Percentiles rank a stretch among this genome's conserved stretches.
Conservation (phyloP, 495 filamentous ascomycete species). For the Saxophila tyrrhenica region DNA sequence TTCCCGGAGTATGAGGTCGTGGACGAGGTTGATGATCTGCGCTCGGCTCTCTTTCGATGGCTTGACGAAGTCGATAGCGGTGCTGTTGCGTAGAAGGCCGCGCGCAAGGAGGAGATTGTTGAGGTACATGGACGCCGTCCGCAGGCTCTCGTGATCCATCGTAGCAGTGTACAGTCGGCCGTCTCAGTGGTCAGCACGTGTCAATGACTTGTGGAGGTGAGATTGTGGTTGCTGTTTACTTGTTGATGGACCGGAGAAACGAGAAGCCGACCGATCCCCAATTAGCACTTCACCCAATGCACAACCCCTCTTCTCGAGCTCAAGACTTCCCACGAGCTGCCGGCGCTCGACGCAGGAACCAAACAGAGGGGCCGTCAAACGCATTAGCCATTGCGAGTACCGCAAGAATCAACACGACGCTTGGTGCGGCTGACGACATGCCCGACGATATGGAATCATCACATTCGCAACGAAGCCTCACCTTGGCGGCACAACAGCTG, state of each 20-base stretch:
- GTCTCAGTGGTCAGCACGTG: neutral
- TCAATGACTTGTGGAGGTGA: neutral
- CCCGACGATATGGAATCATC: no score
- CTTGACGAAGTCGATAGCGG: conserved; percentile 68
- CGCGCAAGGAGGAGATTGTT: conserved; percentile 90
- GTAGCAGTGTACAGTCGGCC: neutral
- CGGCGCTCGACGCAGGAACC: neutral
- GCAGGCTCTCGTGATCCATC: conserved; percentile 72
- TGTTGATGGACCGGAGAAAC: neutral
- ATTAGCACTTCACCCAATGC: neutral
- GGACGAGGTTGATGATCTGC: conserved; percentile 79
- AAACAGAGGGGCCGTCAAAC: no score
- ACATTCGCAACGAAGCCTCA: neutral
- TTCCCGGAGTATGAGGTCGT: conserved; percentile 75
- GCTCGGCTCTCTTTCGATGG: conserved; percentile 64
- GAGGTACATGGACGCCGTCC: conserved; percentile 84
- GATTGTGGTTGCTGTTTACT: neutral
- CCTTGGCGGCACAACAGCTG: neutral
- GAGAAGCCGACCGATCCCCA: no score
- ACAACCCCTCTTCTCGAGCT: neutral
- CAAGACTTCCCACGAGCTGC: neutral
- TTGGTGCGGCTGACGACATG: no score
- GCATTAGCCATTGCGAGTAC: no score
- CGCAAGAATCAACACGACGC: no score
- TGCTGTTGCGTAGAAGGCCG: conserved; percentile 74